phyloP scores from a whole-genome alignment of 2,329 filamentous ascomycete species.

The Monosporascus cannonballus region DNA sequence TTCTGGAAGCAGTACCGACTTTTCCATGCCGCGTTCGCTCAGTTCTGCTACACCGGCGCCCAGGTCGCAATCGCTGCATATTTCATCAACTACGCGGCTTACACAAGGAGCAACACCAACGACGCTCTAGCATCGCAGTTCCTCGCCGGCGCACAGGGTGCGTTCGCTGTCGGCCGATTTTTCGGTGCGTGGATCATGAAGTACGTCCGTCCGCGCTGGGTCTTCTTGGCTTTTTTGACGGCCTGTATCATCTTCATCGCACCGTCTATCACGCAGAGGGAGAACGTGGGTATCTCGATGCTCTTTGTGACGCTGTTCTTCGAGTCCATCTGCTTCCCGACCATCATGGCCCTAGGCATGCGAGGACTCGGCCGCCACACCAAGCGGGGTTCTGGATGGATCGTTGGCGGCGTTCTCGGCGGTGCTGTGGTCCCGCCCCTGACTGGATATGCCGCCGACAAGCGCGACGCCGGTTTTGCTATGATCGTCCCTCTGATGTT shows the following conservation, averaged over 20 bases:
- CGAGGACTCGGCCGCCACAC: constrained; percentile 69
- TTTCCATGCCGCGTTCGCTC: constrained; percentile 69
- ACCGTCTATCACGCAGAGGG: constrained; percentile 40
- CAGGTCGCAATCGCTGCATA: constrained; percentile 62
- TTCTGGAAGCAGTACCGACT: constrained; percentile 67
- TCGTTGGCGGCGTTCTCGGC: constrained; percentile 64
- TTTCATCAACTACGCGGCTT: constrained; percentile 68
- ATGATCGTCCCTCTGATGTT: constrained; percentile 62
- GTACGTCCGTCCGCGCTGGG: constrained; percentile 56
- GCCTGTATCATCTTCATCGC: constrained; percentile 57
- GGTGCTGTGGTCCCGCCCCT: constrained; percentile 70
- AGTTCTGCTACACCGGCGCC: constrained; percentile 74
- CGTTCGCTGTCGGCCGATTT: constrained; percentile 69
- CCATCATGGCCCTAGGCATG: constrained; percentile 72
- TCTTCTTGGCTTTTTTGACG: constrained; percentile 62
- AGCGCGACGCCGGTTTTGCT: constrained; percentile 50
- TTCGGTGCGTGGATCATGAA: constrained; percentile 61
- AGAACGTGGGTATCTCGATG: constrained; percentile 49
- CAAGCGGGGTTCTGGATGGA: constrained; percentile 68
- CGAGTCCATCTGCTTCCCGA: constrained; percentile 75
- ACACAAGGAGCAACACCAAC: constrained; percentile 48
- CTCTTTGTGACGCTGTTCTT: constrained; percentile 71
- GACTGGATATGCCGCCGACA: constrained; percentile 61
- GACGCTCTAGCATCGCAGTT: constrained; percentile 55
- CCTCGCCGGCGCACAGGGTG: constrained; percentile 67